Conservation (phyloP, 305 asterid species). For the Andrographis paniculata region DNA sequence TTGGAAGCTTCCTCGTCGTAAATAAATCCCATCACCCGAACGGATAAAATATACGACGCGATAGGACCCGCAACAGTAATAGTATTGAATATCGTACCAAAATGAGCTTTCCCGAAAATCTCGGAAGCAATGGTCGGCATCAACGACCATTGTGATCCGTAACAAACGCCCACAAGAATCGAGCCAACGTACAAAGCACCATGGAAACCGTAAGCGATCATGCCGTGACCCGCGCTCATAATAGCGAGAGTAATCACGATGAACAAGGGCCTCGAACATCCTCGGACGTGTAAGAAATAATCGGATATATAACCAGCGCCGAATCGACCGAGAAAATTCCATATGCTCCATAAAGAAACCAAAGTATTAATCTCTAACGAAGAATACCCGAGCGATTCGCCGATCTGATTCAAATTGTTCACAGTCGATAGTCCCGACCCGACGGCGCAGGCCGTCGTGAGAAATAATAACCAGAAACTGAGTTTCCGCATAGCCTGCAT, state of each 20-base stretch:
- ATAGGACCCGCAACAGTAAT: constrained; percentile 62
- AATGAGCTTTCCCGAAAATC: constrained; percentile 54
- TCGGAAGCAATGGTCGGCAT: constrained; percentile 85
- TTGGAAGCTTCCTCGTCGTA: constrained; percentile 51
- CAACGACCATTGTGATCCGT: constrained; percentile 89
- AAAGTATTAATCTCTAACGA: constrained; percentile 45
- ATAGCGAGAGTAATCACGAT: constrained; percentile 42
- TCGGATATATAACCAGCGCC: constrained; percentile 80
- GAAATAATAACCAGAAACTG: constrained; percentile 72
- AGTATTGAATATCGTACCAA: constrained; percentile 82
- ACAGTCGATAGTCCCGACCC: constrained; percentile 79
- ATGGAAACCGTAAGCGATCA: constrained; percentile 57
- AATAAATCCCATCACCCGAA: constrained; percentile 57
- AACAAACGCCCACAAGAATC: constrained; percentile 64
- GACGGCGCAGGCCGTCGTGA: constrained; percentile 65
- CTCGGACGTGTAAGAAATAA: constrained; percentile 41
- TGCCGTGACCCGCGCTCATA: constrained; percentile 61
- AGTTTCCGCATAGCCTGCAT: constrained; percentile 53
- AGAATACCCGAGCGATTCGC: constrained; percentile 68
- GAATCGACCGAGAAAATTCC: constrained; percentile 83
- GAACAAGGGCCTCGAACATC: constrained; percentile 65
- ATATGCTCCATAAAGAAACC: constrained; percentile 87
- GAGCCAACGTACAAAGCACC: constrained; percentile 67
- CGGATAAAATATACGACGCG: constrained; percentile 68
- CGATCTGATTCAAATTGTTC: constrained; percentile 69